These are phyloP conservation scores for Parathielavia hyrcaniae DNA, from an alignment of 495 filamentous ascomycete genomes.

Conservation along the genomic window DNA sequence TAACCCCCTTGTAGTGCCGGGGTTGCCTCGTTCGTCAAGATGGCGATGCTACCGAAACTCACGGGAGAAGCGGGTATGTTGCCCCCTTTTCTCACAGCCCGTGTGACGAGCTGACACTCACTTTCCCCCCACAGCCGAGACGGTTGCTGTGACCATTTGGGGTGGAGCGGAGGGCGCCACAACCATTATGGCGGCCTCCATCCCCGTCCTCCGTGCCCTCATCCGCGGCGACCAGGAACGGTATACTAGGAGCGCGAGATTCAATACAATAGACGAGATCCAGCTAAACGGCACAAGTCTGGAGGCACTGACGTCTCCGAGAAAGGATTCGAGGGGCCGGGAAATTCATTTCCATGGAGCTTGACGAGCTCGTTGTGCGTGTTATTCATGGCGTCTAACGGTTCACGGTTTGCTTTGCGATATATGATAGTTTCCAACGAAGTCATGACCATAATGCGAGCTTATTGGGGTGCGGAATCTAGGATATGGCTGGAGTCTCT, in stretches of 20 bases:
- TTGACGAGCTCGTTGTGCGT: background rate
- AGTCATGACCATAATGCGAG: too few species aligned
- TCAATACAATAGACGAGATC: conserved; percentile 8
- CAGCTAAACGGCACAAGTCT: conserved; percentile 4
- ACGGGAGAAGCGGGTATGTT: conserved; percentile 20
- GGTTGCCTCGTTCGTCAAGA: conserved; percentile 22
- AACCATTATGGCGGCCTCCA: conserved; percentile 37
- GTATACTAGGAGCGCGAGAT: background rate
- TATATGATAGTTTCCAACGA: background rate
- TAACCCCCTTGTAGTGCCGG: conserved; percentile 16
- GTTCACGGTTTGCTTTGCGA: too few species aligned
- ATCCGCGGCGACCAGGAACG: conserved; percentile 3
- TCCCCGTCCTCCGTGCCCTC: conserved; percentile 32
- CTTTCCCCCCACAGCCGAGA: conserved; percentile 25
- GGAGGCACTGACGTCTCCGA: background rate
- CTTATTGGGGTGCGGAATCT: too few species aligned
- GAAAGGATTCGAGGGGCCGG: background rate
- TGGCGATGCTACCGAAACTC: conserved; percentile 16
- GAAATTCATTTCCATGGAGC: background rate
- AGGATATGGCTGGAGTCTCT: too few species aligned
- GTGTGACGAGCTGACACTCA: background rate
- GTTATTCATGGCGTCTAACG: background rate
- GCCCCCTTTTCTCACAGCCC: too few species aligned
- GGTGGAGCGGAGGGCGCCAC: conserved; percentile 30
- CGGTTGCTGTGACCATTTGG: conserved; percentile 30